Conservation (phyloP, 495 filamentous ascomycete species). For the Penicillium nucicola region DNA sequence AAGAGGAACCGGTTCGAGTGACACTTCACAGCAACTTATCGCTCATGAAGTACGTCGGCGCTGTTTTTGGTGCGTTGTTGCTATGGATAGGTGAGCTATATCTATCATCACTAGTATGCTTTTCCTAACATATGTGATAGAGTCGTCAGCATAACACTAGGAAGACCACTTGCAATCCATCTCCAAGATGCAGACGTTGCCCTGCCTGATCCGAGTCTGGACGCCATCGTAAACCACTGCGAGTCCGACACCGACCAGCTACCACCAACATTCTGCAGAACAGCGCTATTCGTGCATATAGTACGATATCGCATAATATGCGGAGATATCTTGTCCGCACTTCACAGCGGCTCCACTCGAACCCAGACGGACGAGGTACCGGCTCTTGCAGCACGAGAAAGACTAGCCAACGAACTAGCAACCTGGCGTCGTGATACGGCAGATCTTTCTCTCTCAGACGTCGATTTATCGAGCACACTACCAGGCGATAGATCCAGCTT, state of each 20-base stretch:
- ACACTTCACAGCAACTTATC: neutral
- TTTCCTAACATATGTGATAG: neutral
- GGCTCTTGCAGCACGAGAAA: neutral
- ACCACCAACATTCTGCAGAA: neutral
- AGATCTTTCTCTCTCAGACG: conserved; percentile 1
- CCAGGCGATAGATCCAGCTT: conserved; percentile 15
- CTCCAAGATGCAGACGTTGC: conserved; percentile 18
- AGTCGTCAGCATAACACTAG: conserved; percentile 23
- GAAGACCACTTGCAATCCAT: conserved; percentile 21
- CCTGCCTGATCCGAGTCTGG: conserved; percentile 15
- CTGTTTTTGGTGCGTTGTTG: conserved; percentile 25
- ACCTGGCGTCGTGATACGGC: conserved; percentile 4
- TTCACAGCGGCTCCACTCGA: conserved; percentile 8
- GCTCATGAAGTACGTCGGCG: conserved; percentile 16
- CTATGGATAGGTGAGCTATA: conserved; percentile 19
- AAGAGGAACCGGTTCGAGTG: neutral
- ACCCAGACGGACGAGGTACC: neutral
- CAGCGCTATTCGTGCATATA: conserved; percentile 20
- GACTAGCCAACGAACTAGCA: conserved; percentile 1
- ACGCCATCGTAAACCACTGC: neutral
- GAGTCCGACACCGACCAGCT: neutral
- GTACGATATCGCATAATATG: conserved; percentile 18
- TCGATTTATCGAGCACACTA: too few relatives aligned
- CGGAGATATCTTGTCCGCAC: conserved; percentile 10
- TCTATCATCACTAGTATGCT: neutral